phyloP scores from a whole-genome alignment of 2,329 filamentous ascomycete species.

The Aspergillus viridinutans region DNA sequence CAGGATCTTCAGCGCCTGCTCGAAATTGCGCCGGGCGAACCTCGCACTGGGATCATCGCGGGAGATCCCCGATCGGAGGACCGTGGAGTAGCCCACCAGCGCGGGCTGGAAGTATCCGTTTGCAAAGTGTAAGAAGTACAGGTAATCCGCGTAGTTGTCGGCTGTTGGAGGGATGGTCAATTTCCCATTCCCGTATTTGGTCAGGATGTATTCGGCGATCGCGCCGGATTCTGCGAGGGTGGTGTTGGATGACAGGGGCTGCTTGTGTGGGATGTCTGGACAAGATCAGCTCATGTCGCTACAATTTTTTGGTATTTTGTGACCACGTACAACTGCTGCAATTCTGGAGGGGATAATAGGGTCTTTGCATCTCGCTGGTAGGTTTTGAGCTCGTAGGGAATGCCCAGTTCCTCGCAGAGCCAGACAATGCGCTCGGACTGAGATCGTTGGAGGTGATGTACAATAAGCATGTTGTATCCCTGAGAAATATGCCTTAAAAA shows the following conservation, averaged over 20 bases:
- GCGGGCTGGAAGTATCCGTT: slow-evolving; percentile 45
- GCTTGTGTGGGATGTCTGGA: slow-evolving; percentile 47
- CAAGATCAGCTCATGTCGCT: too few species aligned
- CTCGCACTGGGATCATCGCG: slow-evolving; percentile 27
- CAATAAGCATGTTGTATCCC: too few species aligned
- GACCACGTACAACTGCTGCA: slow-evolving; percentile 32
- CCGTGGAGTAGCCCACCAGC: slow-evolving; percentile 37
- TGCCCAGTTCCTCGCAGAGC: slow-evolving; percentile 60
- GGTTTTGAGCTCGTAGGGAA: slow-evolving; percentile 50
- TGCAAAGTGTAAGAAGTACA: slow-evolving; percentile 63
- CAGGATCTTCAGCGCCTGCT: slow-evolving; percentile 41
- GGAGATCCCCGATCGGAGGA: slow-evolving; percentile 17
- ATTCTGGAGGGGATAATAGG: slow-evolving; percentile 34
- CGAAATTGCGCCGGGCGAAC: slow-evolving; percentile 32
- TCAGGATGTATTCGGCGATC: slow-evolving; percentile 58
- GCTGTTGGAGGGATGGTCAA: slow-evolving; percentile 46
- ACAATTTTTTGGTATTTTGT: too few species aligned
- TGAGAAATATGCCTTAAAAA: too few species aligned
- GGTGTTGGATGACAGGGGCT: slow-evolving; percentile 57
- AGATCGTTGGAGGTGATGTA: slow-evolving; percentile 53
- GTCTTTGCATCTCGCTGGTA: slow-evolving; percentile 44
- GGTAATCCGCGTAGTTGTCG: slow-evolving; percentile 54
- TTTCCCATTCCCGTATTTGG: slow-evolving; percentile 49
- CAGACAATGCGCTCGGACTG: slow-evolving; percentile 63
- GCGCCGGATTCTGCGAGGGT: slow-evolving; percentile 58